Base-by-base conservation (phyloP, 192 early-diverging fungal genomes). In the Coemansia javaensis region DNA sequence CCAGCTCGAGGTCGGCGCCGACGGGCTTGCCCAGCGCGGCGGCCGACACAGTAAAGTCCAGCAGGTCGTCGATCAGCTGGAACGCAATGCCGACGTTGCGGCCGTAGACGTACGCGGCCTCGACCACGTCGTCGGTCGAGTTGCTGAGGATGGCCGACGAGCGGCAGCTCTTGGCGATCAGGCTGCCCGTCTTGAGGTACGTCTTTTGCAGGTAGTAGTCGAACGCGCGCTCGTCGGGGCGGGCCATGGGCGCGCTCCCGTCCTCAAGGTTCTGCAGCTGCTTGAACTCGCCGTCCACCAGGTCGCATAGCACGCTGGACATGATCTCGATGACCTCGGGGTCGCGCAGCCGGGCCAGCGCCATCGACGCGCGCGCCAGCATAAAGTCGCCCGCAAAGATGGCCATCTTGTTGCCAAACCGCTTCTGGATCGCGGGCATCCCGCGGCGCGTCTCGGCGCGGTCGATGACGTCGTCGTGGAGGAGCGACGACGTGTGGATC, bases 231-330 rank as follows among this genome's bases (percentile, higher is more conserved):
- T 73, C 69, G 47, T 66, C 63, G 0, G 69, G 69, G 18, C 20
- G 52, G 0, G 62, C 57, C 62, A 73, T 66, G 3, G 62, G 57
- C 6, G 62, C 63, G 25, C 46, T 65, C 20, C 77, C 70, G 31
- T 77, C 59, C 7, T 72, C 59, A 16, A 80, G 66, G 52, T 93
- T 91, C 39, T 86, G 77, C 7, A 98, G 76, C 66, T 96, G 95
- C 90, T 95, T 94, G 44, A 98, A 93, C 71, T 98, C 95, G 16
- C 95, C 95, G 53, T 98, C 95, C 0, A 96, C 93, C 31, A 96
- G 77, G 48, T 96, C 88, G 16, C 88, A 84, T 63, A 98, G 91
- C 34, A 89, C 87, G 7, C 93, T 91, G 38, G 90, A 85, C 60
- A 96, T 83, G 17, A 98, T 78, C 49, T 96, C 95, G 18, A 89